A percentile compares a stretch with the other conserved stretches of the same genome.
Conservation (phyloP, 495 filamentous ascomycete genomes). For the Trichoderma orchidacearum region DNA sequence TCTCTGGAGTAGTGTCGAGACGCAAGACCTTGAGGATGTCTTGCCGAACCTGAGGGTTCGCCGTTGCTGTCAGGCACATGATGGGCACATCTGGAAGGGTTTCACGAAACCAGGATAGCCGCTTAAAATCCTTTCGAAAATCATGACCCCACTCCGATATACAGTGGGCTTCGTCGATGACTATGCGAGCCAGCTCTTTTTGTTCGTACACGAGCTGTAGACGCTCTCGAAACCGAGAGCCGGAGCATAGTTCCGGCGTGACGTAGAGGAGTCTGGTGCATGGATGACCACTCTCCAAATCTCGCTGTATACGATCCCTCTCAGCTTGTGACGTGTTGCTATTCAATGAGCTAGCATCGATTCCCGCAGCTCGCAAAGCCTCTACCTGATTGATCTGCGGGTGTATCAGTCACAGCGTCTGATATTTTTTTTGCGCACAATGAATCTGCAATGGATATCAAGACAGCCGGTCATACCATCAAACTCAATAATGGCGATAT, state of each 20-base stretch:
- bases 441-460: background rate
- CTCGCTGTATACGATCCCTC: conserved; percentile 54
- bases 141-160: conserved; percentile 98
- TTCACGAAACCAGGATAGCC: conserved; percentile 75
- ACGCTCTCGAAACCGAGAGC: conserved; percentile 61
- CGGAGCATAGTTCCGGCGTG: conserved; percentile 77
- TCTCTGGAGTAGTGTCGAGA: conserved; percentile 35
- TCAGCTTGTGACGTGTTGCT: conserved; percentile 55
- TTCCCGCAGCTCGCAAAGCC: conserved; percentile 55
- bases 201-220: conserved; percentile 65
- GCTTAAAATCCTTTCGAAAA: conserved; percentile 84
- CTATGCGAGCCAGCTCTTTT: conserved; percentile 70
- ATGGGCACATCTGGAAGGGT: conserved; percentile 74
- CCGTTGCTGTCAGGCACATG: conserved; percentile 84
- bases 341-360: conserved; percentile 77
- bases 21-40: conserved; percentile 69
- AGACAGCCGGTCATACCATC: conserved; percentile 45
- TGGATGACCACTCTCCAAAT: conserved; percentile 80
- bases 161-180: conserved; percentile 91
- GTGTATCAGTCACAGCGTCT: background rate
- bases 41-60: conserved; percentile 60
- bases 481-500: conserved; percentile 81
- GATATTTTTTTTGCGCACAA: background rate
- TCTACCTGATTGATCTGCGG: conserved; percentile 78
- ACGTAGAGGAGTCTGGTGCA: conserved; percentile 77